Base-by-base conservation (phyloP, 441 rosid genomes). In the Pelargonium cotyledonis region DNA sequence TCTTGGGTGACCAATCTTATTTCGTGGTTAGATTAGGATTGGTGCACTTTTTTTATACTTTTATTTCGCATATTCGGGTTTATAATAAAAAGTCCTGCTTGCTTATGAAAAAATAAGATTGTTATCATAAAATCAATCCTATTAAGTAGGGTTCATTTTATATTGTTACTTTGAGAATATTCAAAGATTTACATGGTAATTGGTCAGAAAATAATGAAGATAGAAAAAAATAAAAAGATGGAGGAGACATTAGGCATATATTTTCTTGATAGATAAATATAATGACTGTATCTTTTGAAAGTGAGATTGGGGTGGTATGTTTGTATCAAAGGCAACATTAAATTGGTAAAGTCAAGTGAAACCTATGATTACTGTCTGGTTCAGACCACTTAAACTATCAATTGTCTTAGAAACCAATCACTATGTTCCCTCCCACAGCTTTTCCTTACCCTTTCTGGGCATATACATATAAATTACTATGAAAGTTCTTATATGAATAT, bases 281-380 rank as follows among this genome's bases (percentile, higher is more conserved):
- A 35, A 35, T 35, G 0, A 5, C 2, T 6, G 40, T 35, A 35
- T 35, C 6, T 35, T 70, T 71, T 44, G 57, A 1, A 63, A 58
- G 11, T 10, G 69, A 81, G 88, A 86, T 86, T 76, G 71, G 63
- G 78, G 78, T 65, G 80, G 81, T 74, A 51, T n/a, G n/a, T n/a
- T n/a, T 61, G 61, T 69, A 60, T 68, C 40, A 58, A 31, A 64
- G 81, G 73, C 75, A 73, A 75, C 83, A 79, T 51, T 7, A 44
- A 63, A 55, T 9, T 53, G 69, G 57, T 46, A 70, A 82, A 78
- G 84, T 80, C 83, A 80, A 73, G 53, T 66, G 23, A 23, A 23
- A 68, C 68, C 68, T 75, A 75, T 79, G 53, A 73, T 78, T 74
- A 64, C 69, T 82, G 75, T 78, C 77, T 26, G 71, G 19, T 41